phyloP scores from a whole-genome alignment of 441 rosid species.

The Brassica hybrid region DNA sequence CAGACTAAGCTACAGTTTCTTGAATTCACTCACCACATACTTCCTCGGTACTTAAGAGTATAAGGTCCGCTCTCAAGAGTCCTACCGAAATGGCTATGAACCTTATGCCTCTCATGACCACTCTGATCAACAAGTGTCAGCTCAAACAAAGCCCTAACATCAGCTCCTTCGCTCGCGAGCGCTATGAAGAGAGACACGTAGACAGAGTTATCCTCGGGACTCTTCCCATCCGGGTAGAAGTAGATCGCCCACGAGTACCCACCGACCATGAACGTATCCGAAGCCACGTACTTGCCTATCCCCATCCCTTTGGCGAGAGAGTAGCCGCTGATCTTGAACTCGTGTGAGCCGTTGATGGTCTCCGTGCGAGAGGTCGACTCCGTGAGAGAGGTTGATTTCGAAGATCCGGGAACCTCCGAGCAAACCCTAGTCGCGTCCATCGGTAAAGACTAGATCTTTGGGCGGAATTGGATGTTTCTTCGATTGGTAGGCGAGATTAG shows the following conservation, averaged over 20 bases:
- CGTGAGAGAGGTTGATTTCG: conserved; percentile 36
- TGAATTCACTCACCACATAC: not conserved
- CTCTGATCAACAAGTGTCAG: not conserved
- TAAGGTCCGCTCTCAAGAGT: not conserved
- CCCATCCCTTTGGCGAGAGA: conserved; percentile 69
- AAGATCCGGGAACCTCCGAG: conserved; percentile 39
- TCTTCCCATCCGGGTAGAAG: conserved; percentile 81
- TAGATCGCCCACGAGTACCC: conserved; percentile 75
- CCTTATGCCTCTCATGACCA: not conserved
- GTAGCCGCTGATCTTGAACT: conserved; percentile 35
- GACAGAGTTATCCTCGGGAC: conserved; percentile 67
- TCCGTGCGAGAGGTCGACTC: conserved; percentile 4
- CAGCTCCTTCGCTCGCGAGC: not conserved
- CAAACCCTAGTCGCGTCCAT: conserved; percentile 44
- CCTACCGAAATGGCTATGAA: not conserved
- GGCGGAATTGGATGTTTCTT: not conserved
- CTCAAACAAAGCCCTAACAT: conserved; percentile 1
- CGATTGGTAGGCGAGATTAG: conserved; percentile 17
- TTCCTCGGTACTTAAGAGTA: not conserved
- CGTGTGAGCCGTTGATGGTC: not conserved
- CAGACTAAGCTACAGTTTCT: not conserved
- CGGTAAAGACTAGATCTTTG: conserved; percentile 35
- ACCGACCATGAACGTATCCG: conserved; percentile 72
- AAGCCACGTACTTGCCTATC: conserved; percentile 66
- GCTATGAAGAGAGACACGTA: conserved; percentile 28